Conservation (phyloP, 75 land plant genomes). For the Cunninghamia lanceolata region DNA sequence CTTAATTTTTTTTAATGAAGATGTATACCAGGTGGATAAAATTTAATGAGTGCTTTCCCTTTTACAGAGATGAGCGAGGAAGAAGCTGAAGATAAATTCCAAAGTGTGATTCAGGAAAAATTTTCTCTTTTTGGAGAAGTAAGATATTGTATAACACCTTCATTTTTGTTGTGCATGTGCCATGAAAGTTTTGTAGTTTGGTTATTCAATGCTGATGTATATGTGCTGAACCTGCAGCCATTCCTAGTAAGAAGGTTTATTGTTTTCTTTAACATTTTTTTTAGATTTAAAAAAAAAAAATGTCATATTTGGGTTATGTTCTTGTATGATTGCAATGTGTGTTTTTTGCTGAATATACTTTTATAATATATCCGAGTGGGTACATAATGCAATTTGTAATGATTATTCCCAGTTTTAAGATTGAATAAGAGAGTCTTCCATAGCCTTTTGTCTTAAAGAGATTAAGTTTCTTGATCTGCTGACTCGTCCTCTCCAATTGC, state of each 20-base stretch:
- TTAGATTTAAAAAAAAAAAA: background rate
- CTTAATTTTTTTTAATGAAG: background rate
- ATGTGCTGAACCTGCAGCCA: background rate
- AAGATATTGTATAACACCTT: conserved; percentile 10
- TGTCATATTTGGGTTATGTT: background rate
- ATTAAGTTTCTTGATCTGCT: background rate
- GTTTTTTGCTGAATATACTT: background rate
- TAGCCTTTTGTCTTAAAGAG: background rate
- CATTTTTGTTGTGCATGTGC: background rate
- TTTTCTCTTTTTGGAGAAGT: conserved; percentile 86
- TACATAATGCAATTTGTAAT: background rate
- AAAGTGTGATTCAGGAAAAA: conserved; percentile 77
- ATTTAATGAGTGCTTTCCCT: background rate
- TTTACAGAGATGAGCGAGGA: conserved; percentile 70
- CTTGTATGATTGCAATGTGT: background rate
- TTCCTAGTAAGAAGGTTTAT: background rate
- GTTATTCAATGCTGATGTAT: background rate
- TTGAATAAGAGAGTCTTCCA: background rate
- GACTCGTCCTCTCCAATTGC: background rate
- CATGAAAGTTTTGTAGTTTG: background rate
- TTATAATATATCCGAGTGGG: background rate
- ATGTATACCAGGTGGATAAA: background rate
- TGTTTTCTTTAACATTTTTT: background rate
- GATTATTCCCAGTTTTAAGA: background rate
- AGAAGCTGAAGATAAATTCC: conserved; percentile 79